Conservation (phyloP, 164 flowering plant genomes). For the Kalanchoe fedtschenkoi region DNA sequence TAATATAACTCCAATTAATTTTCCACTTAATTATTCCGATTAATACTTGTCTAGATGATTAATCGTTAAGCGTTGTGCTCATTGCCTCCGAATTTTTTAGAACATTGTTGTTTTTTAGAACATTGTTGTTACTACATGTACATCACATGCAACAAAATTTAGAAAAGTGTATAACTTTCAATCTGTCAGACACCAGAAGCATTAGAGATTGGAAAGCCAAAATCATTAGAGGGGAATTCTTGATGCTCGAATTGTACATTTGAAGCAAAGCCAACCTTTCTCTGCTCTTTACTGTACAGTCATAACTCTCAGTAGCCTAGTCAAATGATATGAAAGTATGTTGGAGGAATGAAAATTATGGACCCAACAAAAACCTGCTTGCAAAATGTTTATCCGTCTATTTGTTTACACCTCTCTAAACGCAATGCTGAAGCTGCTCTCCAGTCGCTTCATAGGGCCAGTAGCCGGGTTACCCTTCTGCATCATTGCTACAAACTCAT, state of each 20-base stretch:
- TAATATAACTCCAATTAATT: no score
- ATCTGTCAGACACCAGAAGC: neutral
- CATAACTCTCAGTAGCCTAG: neutral
- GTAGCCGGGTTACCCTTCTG: neutral
- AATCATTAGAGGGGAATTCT: neutral
- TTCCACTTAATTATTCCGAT: no score
- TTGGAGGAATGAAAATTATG: no score
- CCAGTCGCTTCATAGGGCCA: slow-evolving; percentile 6
- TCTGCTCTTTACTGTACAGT: neutral
- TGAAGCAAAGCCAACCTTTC: neutral
- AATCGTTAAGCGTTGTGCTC: no score
- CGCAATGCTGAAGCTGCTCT: slow-evolving; percentile 1
- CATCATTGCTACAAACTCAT: slow-evolving; percentile 3
- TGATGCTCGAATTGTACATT: neutral
- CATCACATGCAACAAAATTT: no score
- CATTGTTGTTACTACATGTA: no score
- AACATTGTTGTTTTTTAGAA: no score
- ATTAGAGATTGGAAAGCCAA: neutral
- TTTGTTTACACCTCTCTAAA: neutral
- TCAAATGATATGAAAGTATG: neutral
- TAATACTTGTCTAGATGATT: no score
- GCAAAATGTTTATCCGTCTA: neutral
- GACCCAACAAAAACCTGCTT: neutral
- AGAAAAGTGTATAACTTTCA: slow-evolving; percentile 14
- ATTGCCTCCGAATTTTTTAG: no score